Evolutionary conservation across 768 basidiomycete species (phyloP), one percentile per base, ranked within the genome.

Genomic region (Clitopilus hobsonii): DNA sequence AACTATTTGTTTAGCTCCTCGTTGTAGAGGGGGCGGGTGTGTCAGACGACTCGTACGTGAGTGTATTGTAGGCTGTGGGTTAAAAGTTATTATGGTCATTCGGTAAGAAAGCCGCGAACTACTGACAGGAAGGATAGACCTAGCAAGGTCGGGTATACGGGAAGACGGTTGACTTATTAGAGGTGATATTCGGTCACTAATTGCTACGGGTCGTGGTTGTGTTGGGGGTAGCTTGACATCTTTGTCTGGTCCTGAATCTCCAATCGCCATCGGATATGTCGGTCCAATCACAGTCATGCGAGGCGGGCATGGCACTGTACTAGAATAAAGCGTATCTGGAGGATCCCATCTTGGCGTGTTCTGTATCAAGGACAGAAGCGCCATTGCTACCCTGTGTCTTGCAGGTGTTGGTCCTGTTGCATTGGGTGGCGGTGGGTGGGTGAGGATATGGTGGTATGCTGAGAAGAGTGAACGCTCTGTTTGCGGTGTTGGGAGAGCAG

Each of bases 381-480:
- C 77, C 79, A 91, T 83, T 3, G 87, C 84, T n/a, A 91, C 84
- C 63, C 83, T 84, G 70, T 91, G 89, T 41, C 86, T 80, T 4
- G 82, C 70, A 26, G 84, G 83, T 52, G 82, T 88, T 2, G 82
- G 70, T 8, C 79, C 65, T 5, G 73, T 72, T 0, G 75, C 71
- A 52, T 73, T 70, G 0, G 77, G 65, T 0, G 82, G 71, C 0
- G 85, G 80, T 0, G 86, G 85, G 60, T 90, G 83, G 0, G 85
- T 89, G 50, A 90, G 77, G 56, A 90, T 85, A 60, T 91, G 85
- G 58, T 89, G 90, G 63, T 89, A 91, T 5, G 86, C 89, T 11
- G 75, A 72, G 38, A 88, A 66, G 26, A 91, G 78, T 1, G 88
- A 76, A 2, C 79, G 86, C 58, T 88, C 85, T 6, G 79, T 78